Base-by-base conservation (phyloP, 345 rosid genomes). In the Rhodomyrtus tomentosa region DNA sequence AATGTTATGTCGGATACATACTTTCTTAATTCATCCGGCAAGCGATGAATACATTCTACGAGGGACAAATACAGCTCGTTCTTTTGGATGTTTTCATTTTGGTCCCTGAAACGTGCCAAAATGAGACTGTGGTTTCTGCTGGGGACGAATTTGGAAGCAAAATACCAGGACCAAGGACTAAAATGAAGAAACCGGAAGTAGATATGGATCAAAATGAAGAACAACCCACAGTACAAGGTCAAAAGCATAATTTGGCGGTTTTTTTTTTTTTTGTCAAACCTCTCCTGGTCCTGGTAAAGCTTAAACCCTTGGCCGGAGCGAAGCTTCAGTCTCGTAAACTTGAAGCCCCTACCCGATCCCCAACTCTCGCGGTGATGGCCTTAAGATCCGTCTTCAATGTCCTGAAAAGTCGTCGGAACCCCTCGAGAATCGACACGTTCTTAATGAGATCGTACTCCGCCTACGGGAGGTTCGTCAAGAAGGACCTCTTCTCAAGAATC, bases 401-500 rank as follows among this genome's bases (percentile, higher is more conserved):
- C 83, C 58, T 81, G 83, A 52, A 50, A 50, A 21, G 83, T 10
- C 3, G 83, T 25, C 9, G 58, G 4, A 51, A 32, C 40, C 83
- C 55, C 9, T 36, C 18, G 55, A 21, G 55, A 6, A 49, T 81
- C 82, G 7, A 50, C 59, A 7, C 56, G 3, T 4, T 81, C 83
- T 55, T 55, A n/a, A 20, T 38, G 83, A 81, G 59, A 2, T 45
- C 83, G 5, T 81, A 14, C 58, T 81, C 59, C 55, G 55, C 83
- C 10, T 50, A 81, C 55, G 40, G 48, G 2, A 81, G 83, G 83
- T 81, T 18, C 83, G 83, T 21, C 58, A 52, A 81, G 49, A 81
- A 55, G 83, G 56, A 52, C 59, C 85, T 95, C 68, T 91, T 92
- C 87, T 91, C 94, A 38, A 94, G 86, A 87, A 91, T 95, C 90